A percentile compares a stretch with the other conserved stretches of the same genome.
Evolutionary conservation across 2,329 filamentous ascomycete genomes (phyloP).

Genomic region (Diaporthe citrichinensis): DNA sequence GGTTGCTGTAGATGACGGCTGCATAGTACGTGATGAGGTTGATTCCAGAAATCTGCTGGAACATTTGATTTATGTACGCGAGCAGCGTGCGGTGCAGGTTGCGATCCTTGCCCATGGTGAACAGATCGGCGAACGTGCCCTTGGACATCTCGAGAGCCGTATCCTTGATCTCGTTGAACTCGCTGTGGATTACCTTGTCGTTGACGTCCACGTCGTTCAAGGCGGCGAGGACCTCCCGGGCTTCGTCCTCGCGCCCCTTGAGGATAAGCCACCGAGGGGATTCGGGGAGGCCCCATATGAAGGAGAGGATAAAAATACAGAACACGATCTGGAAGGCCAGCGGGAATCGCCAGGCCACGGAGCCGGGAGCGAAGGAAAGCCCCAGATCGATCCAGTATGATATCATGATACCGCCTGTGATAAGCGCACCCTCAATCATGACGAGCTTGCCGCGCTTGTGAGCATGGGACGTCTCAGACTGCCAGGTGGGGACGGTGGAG

Average conservation of each 20-base stretch:
- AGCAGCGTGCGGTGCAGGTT: constrained; percentile 45
- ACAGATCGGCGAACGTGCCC: constrained; percentile 44
- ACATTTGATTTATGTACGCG: constrained; percentile 43
- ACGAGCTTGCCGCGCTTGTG: constrained; percentile 73
- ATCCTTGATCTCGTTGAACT: constrained; percentile 67
- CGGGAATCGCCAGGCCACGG: constrained; percentile 72
- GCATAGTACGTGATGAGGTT: constrained; percentile 50
- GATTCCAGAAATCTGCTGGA: constrained; percentile 46
- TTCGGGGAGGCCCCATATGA: constrained; percentile 68
- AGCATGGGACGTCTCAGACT: constrained; percentile 70
- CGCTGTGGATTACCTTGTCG: constrained; percentile 67
- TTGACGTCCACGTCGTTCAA: constrained; percentile 58
- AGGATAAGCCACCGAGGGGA: constrained; percentile 62
- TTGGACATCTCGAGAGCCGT: constrained; percentile 72
- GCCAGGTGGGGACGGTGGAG: constrained; percentile 70
- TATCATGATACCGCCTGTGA: constrained; percentile 69
- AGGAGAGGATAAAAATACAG: constrained; percentile 68
- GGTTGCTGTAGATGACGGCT: constrained; percentile 45
- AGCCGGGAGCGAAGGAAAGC: constrained; percentile 65
- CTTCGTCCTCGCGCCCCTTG: constrained; percentile 60
- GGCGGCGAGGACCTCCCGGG: constrained; percentile 58
- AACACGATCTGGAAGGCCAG: constrained; percentile 71
- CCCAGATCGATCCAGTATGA: constrained; percentile 74
- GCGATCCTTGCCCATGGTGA: constrained; percentile 42
- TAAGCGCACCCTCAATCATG: constrained; percentile 72